A percentile compares a stretch with the other conserved stretches of the same genome.
Conservation (phyloP, 139 green algal species). For the Closterium sp. region DNA sequence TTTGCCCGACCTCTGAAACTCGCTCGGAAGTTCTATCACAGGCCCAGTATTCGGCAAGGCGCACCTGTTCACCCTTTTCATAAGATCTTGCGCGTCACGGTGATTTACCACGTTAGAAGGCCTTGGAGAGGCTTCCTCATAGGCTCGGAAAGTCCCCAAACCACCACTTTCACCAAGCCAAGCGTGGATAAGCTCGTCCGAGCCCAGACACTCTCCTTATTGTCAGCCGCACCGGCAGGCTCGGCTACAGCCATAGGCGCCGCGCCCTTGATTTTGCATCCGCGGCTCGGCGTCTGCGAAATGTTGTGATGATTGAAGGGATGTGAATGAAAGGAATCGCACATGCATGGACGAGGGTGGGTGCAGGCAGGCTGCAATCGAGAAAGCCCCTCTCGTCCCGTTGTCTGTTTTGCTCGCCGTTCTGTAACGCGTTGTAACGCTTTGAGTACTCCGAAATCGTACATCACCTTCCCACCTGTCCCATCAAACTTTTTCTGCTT, state of each 20-base stretch:
- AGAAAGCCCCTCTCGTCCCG: no score
- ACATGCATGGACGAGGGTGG: background rate
- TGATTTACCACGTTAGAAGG: background rate
- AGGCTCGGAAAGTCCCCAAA: background rate
- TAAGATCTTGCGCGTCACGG: no score
- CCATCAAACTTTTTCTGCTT: no score
- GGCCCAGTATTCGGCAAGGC: background rate
- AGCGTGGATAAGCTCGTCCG: background rate
- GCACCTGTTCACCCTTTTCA: background rate
- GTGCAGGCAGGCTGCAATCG: no score
- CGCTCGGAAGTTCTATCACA: background rate
- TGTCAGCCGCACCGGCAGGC: background rate
- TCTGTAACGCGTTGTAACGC: no score
- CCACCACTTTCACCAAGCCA: background rate
- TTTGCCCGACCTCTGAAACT: no score
- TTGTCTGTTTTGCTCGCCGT: no score
- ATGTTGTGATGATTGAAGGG: no score
- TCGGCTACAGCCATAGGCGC: background rate
- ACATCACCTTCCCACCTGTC: no score
- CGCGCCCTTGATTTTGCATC: no score
- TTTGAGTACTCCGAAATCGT: no score
- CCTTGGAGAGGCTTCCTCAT: background rate
- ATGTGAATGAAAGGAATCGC: background rate
- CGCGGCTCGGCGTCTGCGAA: background rate
- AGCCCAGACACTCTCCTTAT: background rate